These are phyloP conservation scores for Agaricus subrufescens DNA, from an alignment of 768 basidiomycete species.

Conservation along the genomic window DNA sequence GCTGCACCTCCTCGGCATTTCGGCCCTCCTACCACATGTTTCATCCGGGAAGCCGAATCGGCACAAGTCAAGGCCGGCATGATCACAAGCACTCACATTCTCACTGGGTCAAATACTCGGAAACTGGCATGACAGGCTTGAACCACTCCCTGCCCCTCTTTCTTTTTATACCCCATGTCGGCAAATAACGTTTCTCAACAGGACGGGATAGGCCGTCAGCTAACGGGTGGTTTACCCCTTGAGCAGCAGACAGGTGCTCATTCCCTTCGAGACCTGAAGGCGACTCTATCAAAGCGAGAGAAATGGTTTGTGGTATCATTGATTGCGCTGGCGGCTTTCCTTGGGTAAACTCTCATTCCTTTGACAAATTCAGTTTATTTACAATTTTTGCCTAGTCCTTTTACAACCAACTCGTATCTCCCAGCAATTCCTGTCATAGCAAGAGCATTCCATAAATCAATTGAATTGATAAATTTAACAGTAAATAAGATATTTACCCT, in stretches of 20 bases:
- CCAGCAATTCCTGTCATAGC: constrained; percentile 72
- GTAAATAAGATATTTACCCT: constrained; percentile 25
- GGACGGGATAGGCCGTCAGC: background rate
- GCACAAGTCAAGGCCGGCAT: too few species aligned
- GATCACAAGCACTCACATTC: too few species aligned
- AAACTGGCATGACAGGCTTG: too few species aligned
- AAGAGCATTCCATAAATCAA: constrained; percentile 54
- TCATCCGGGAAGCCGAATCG: too few species aligned
- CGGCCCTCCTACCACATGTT: too few species aligned
- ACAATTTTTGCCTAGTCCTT: constrained; percentile 35
- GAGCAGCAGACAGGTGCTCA: background rate
- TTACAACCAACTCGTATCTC: constrained; percentile 75
- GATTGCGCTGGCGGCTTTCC: constrained; percentile 50
- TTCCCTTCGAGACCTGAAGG: constrained; percentile 14
- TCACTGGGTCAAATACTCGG: too few species aligned
- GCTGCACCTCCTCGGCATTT: too few species aligned
- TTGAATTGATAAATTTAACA: constrained; percentile 73
- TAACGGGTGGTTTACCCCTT: background rate
- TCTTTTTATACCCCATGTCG: background rate
- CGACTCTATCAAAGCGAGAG: constrained; percentile 47
- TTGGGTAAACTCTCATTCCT: constrained; percentile 39
- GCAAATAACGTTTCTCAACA: background rate
- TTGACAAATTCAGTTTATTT: background rate
- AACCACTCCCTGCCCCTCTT: too few species aligned
- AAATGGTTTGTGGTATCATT: constrained; percentile 69